These are phyloP conservation scores for Lactarius trivialis DNA, from an alignment of 768 basidiomycete genomes.

Conservation along the genomic window DNA sequence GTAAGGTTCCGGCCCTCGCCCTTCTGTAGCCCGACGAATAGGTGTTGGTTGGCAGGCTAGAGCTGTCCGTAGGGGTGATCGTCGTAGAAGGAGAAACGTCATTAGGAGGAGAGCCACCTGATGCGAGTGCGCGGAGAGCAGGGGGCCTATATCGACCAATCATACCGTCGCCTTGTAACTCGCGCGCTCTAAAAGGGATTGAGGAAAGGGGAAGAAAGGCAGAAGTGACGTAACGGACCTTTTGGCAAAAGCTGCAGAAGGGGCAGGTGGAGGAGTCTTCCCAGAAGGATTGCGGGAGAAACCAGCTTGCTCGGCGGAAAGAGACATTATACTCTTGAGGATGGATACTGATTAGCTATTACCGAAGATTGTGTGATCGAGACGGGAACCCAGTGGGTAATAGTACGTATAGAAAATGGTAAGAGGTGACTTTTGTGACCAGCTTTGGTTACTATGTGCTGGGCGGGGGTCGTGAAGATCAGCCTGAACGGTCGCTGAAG, in stretches of 20 bases:
- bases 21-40: slow-evolving; percentile 85
- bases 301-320: slow-evolving; percentile 79
- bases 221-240: slow-evolving; percentile 42
- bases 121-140: slow-evolving; percentile 61
- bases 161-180: slow-evolving; percentile 74
- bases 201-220: slow-evolving; percentile 22
- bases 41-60: slow-evolving; percentile 60
- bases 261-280: slow-evolving; percentile 86
- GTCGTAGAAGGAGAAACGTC: slow-evolving; percentile 54
- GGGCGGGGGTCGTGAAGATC: slow-evolving; percentile 36
- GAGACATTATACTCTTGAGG: slow-evolving; percentile 79
- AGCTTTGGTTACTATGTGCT: slow-evolving; percentile 39
- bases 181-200: slow-evolving; percentile 59
- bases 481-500: slow-evolving; percentile 6
- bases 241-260: slow-evolving; percentile 85
- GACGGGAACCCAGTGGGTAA: slow-evolving; percentile 14
- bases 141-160: slow-evolving; percentile 73
- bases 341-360: slow-evolving; percentile 78
- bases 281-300: slow-evolving; percentile 81
- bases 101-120: slow-evolving; percentile 67
- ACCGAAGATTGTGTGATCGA: slow-evolving; percentile 35
- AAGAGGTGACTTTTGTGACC: slow-evolving; percentile 29
- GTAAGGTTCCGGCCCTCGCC: slow-evolving; percentile 95
- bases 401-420: slow-evolving; percentile 29
- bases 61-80: slow-evolving; percentile 47